Percentiles rank a stretch among this genome's conserved stretches.
Conservation (phyloP, 2,329 filamentous ascomycete species). For the Polytolypa hystricis region DNA sequence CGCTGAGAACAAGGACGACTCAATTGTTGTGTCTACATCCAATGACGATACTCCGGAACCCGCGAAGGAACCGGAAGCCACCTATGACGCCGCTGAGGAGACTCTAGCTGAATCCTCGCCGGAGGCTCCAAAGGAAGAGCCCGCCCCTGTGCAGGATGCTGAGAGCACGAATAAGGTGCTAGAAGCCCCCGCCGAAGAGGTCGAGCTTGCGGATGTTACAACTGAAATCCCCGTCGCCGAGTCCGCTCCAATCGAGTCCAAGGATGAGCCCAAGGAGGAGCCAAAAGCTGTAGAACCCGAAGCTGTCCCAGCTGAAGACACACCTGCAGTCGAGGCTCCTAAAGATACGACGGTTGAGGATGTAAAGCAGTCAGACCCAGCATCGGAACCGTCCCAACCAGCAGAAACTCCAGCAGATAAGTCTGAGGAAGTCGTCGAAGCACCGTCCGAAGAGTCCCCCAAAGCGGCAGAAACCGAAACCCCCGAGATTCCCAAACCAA, state of each 20-base stretch:
- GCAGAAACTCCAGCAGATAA: not conserved
- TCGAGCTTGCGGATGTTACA: slow-evolving; percentile 5
- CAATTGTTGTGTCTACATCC: too few species aligned
- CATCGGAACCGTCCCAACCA: not conserved
- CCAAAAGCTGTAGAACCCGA: slow-evolving; percentile 7
- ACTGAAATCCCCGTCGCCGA: slow-evolving; percentile 7
- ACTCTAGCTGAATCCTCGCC: slow-evolving; percentile 2
- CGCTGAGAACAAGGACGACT: too few species aligned
- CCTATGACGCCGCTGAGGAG: slow-evolving; percentile 8
- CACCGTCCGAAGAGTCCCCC: not conserved
- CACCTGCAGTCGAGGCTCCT: slow-evolving; percentile 7
- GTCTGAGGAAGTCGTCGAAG: not conserved
- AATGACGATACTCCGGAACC: too few species aligned
- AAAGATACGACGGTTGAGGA: slow-evolving; percentile 4
- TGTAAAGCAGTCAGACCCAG: not conserved
- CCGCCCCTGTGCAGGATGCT: not conserved
- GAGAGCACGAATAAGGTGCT: not conserved
- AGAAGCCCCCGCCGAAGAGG: not conserved
- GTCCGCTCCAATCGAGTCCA: slow-evolving; percentile 6
- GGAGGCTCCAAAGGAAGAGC: not conserved
- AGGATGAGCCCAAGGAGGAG: slow-evolving; percentile 7
- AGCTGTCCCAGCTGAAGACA: slow-evolving; percentile 4
- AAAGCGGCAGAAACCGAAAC: too few species aligned
- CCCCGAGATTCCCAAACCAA: too few species aligned
- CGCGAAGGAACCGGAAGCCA: slow-evolving; percentile 4